Conservation (phyloP, 805 yeast species). For the Hemisphaericaspora nanyangensis region DNA sequence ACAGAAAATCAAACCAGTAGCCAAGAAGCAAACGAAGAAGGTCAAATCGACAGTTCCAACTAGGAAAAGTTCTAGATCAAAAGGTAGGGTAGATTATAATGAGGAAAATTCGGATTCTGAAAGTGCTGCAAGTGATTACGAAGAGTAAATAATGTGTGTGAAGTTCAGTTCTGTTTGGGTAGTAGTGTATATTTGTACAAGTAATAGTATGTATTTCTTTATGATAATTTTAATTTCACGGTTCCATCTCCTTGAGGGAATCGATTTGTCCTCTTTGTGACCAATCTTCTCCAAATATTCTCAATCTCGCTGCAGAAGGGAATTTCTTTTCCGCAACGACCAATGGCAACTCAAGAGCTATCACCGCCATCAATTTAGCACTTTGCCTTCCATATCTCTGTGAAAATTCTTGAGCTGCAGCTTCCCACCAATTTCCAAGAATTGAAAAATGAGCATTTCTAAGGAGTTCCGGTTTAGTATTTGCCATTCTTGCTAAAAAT, state of each 20-base stretch:
- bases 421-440: slow-evolving; percentile 90
- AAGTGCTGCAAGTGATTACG: slow-evolving; percentile 5
- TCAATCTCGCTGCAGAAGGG: slow-evolving; percentile 77
- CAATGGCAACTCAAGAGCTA: slow-evolving; percentile 52
- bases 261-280: slow-evolving; percentile 41
- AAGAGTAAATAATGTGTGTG: slow-evolving; percentile 3
- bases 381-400: slow-evolving; percentile 68
- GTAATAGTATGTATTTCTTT: slow-evolving; percentile 4
- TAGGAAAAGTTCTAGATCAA: slow-evolving; percentile 42
- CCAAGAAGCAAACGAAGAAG: neutral
- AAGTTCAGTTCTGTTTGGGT: too few relatives aligned
- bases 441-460: slow-evolving; percentile 69
- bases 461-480: slow-evolving; percentile 47
- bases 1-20: slow-evolving; percentile 1
- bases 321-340: slow-evolving; percentile 47
- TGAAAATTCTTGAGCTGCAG: slow-evolving; percentile 56
- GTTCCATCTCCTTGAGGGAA: slow-evolving; percentile 43
- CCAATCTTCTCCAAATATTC: slow-evolving; percentile 82
- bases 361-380: slow-evolving; percentile 48
- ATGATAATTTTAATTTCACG: slow-evolving; percentile 4
- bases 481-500: slow-evolving; percentile 67
- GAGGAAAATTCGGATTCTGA: slow-evolving; percentile 13
- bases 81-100: slow-evolving; percentile 32
- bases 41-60: slow-evolving; percentile 19
- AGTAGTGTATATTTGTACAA: slow-evolving; percentile 2